These are phyloP conservation scores for Hypomyces rosellus DNA, from an alignment of 2,329 filamentous ascomycete species.

Conservation along the genomic window DNA sequence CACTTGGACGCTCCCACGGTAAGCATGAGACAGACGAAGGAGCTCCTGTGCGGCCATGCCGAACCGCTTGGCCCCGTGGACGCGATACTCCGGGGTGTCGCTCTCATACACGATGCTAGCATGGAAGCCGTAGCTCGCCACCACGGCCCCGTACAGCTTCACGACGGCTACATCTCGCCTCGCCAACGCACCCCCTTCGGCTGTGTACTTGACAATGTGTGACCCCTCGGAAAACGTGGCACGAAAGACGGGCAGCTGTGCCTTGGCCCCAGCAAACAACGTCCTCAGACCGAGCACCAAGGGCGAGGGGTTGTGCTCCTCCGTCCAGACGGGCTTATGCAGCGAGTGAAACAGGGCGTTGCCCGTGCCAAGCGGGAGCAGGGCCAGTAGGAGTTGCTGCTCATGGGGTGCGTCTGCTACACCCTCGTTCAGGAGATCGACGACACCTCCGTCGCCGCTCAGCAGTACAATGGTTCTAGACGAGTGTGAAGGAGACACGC, in stretches of 20 bases:
- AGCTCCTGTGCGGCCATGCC: conserved; percentile 76
- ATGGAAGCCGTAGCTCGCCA: conserved; percentile 86
- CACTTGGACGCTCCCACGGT: conserved; percentile 38
- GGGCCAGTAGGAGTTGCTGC: conserved; percentile 38
- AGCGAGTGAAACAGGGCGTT: conserved; percentile 60
- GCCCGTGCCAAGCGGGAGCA: conserved; percentile 58
- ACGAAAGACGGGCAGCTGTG: conserved; percentile 55
- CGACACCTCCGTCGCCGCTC: conserved; percentile 80
- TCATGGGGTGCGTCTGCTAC: conserved; percentile 2
- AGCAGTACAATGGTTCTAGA: conserved; percentile 63
- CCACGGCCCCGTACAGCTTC: conserved; percentile 66
- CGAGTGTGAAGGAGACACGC: conserved; percentile 23
- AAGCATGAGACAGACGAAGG: conserved; percentile 49
- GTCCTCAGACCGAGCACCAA: conserved; percentile 48
- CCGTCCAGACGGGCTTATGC: conserved; percentile 50
- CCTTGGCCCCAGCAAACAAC: conserved; percentile 51
- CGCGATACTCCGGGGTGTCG: conserved; percentile 75
- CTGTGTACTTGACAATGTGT: conserved; percentile 33
- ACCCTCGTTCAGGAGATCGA: conserved; percentile 70
- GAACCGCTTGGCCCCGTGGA: conserved; percentile 72
- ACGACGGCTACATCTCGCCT: conserved; percentile 29
- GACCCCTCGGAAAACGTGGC: conserved; percentile 56
- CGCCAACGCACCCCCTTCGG: conserved; percentile 6
- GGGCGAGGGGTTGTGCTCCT: conserved; percentile 24
- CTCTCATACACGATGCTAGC: conserved; percentile 84